A percentile compares a stretch with the other conserved stretches of the same genome.
phyloP scores from a whole-genome alignment of 192 early-diverging fungal genomes.

The Cetraspora pellucida region DNA sequence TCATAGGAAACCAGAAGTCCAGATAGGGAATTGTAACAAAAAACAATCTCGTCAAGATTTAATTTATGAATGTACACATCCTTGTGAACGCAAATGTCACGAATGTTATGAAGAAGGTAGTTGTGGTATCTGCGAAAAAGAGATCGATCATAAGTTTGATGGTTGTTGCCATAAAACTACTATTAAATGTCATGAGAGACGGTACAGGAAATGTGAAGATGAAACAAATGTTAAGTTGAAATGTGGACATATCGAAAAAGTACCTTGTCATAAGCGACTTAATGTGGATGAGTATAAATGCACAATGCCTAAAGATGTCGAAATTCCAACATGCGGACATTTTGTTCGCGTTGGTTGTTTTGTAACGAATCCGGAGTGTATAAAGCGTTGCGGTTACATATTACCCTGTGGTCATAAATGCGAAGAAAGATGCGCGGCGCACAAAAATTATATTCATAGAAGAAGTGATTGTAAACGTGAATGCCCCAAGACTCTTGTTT shows the following conservation, averaged over 20 bases:
- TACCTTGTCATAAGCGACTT: neutral
- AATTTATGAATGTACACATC: neutral
- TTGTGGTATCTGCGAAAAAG: neutral
- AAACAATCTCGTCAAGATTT: too few relatives aligned
- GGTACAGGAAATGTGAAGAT: neutral
- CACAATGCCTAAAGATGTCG: neutral
- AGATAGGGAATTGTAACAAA: neutral
- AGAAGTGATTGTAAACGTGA: neutral
- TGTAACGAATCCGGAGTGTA: neutral
- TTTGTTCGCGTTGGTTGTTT: neutral
- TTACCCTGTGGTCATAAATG: neutral
- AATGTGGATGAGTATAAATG: neutral
- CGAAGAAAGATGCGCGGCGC: neutral
- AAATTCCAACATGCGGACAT: neutral
- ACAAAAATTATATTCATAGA: neutral
- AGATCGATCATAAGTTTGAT: too few relatives aligned
- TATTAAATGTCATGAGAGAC: too few relatives aligned
- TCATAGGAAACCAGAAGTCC: neutral
- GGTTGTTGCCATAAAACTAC: too few relatives aligned
- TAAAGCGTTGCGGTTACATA: neutral
- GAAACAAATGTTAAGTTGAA: neutral
- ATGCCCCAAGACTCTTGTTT: neutral
- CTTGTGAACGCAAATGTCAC: neutral
- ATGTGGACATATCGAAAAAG: neutral
- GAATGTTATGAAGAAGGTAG: neutral